Conservation (phyloP, 495 filamentous ascomycete species). For the Annulohypoxylon maeteangense region DNA sequence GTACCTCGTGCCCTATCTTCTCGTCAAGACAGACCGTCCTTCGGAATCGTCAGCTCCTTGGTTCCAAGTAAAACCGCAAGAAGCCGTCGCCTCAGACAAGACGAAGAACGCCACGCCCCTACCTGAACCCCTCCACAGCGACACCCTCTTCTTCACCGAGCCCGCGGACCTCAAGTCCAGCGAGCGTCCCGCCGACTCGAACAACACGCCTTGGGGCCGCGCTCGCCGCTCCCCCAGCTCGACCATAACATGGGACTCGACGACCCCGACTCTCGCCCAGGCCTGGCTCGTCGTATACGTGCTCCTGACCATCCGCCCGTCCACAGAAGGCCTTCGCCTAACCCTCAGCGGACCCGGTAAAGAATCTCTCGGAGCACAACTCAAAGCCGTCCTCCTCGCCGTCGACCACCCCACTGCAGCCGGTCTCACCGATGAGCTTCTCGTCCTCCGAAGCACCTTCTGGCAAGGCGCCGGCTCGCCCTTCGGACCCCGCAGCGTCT, state of each 20-base stretch:
- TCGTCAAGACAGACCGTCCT: conserved; percentile 48
- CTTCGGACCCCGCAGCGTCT: conserved; percentile 69
- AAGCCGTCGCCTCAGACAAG: conserved; percentile 6
- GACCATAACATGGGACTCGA: conserved; percentile 48
- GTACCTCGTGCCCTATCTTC: conserved; percentile 55
- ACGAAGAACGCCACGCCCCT: conserved; percentile 34
- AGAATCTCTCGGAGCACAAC: conserved; percentile 57
- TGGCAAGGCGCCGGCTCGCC: conserved; percentile 77
- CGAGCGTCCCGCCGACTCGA: conserved; percentile 56
- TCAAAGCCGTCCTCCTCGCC: conserved; percentile 64
- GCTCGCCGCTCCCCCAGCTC: conserved; percentile 56
- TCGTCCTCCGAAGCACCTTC: conserved; percentile 64
- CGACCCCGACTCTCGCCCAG: conserved; percentile 64
- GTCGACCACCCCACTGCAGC: conserved; percentile 57
- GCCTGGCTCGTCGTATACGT: conserved; percentile 72
- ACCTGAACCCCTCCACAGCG: conserved; percentile 50
- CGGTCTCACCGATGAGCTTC: conserved; percentile 48
- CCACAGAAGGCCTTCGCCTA: conserved; percentile 65
- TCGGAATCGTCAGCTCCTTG: conserved; percentile 39
- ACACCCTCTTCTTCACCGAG: conserved; percentile 54
- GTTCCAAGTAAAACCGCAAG: conserved; percentile 37
- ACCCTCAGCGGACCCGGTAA: conserved; percentile 54
- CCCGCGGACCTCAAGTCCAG: conserved; percentile 57
- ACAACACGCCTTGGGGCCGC: conserved; percentile 60
- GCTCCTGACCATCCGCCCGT: conserved; percentile 64